Evolutionary conservation across 352 stramenopile species (phyloP).

Genomic region (Pythium diclinum): DNA sequence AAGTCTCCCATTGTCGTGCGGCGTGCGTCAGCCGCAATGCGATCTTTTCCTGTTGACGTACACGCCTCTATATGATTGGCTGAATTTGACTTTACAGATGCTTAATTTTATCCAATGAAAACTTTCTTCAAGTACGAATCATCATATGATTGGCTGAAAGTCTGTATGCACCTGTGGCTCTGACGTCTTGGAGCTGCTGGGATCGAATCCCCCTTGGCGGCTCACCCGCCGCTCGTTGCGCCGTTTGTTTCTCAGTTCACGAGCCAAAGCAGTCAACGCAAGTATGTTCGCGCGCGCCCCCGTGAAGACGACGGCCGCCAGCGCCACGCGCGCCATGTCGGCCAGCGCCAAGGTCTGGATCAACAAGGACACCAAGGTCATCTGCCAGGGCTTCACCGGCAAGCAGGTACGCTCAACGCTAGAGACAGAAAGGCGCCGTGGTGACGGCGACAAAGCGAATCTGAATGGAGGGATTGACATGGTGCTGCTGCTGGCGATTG

Average conservation of each 20-base stretch:
- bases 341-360: constrained; percentile 99
- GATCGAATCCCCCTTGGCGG: constrained; percentile 8
- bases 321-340: constrained; percentile 74
- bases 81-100: constrained; percentile 3
- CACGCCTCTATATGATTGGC: constrained; percentile 12
- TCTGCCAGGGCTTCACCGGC: constrained; percentile 99
- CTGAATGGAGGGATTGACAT: not conserved
- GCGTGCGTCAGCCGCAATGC: not conserved
- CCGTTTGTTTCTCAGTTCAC: not conserved
- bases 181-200: not conserved
- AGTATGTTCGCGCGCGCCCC: constrained; percentile 60
- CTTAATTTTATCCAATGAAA: constrained; percentile 21
- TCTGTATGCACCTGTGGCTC: constrained; percentile 23
- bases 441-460: too few species aligned
- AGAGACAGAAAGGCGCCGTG: not conserved
- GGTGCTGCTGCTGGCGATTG: not conserved
- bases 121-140: constrained; percentile 12
- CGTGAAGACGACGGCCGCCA: constrained; percentile 43
- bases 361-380: constrained; percentile 99
- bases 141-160: constrained; percentile 24
- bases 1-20: not conserved
- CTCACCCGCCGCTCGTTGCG: constrained; percentile 9
- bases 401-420: constrained; percentile 87
- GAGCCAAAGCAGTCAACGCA: not conserved
- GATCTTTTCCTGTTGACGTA: constrained; percentile 24